phyloP scores from a whole-genome alignment of 768 basidiomycete species.

The Amanita rimosa region DNA sequence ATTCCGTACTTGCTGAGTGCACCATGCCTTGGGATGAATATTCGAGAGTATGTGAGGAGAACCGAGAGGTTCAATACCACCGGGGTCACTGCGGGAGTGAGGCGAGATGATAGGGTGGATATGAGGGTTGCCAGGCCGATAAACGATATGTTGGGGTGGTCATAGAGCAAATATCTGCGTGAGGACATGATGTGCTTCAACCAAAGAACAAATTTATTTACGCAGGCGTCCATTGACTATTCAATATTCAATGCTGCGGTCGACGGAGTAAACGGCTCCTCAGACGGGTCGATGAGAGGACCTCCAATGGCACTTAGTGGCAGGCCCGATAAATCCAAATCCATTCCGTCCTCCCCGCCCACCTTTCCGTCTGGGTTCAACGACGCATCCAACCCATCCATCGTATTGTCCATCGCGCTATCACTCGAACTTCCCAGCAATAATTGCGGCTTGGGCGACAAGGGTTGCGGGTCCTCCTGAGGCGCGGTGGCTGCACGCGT shows the following conservation, averaged over 20 bases:
- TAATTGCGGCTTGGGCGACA: slow-evolving; percentile 60
- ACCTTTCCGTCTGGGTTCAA: slow-evolving; percentile 37
- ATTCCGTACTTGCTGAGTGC: slow-evolving; percentile 11
- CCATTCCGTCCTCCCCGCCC: slow-evolving; percentile 26
- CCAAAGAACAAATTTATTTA: not conserved
- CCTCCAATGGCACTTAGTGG: slow-evolving; percentile 41
- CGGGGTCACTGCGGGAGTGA: slow-evolving; percentile 16
- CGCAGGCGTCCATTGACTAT: not conserved
- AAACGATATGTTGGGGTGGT: slow-evolving; percentile 18
- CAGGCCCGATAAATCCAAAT: slow-evolving; percentile 52
- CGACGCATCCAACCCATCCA: slow-evolving; percentile 38
- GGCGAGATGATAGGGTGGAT: slow-evolving; percentile 14
- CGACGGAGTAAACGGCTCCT: slow-evolving; percentile 44
- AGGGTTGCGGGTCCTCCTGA: slow-evolving; percentile 42
- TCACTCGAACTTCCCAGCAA: slow-evolving; percentile 34
- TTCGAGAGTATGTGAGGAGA: slow-evolving; percentile 25
- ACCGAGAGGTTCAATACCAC: slow-evolving; percentile 18
- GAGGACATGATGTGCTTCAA: not conserved
- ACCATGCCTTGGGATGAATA: slow-evolving; percentile 19
- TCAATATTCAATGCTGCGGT: slow-evolving; percentile 2
- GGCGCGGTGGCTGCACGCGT: slow-evolving; percentile 18
- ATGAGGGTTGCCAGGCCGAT: slow-evolving; percentile 13
- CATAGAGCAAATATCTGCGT: slow-evolving; percentile 16
- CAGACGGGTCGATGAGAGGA: slow-evolving; percentile 44
- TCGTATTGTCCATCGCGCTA: slow-evolving; percentile 27